Evolutionary conservation across 768 basidiomycete genomes (phyloP).

Genomic region (Lentinula detonsa): DNA sequence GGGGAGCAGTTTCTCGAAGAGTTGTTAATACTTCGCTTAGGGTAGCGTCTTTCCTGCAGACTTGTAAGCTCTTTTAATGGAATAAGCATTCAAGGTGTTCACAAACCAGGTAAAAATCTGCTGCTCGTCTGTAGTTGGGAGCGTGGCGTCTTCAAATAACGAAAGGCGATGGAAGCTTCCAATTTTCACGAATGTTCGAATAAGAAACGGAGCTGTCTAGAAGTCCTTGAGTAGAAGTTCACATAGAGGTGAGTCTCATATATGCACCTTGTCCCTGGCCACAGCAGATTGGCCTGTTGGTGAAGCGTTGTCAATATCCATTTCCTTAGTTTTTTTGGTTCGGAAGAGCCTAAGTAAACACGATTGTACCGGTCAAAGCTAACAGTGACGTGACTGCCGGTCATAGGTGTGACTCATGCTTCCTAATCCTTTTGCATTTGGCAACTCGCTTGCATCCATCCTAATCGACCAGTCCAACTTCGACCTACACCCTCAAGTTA

Average conservation of each 20-base stretch:
- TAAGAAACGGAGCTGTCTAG: slow-evolving; percentile 76
- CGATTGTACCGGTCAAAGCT: background rate
- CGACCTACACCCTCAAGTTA: background rate
- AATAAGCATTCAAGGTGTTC: background rate
- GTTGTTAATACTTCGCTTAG: slow-evolving; percentile 74
- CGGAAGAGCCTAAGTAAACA: background rate
- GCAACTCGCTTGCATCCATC: background rate
- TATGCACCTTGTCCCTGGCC: slow-evolving; percentile 2
- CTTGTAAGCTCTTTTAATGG: background rate
- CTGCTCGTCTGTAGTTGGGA: slow-evolving; percentile 77
- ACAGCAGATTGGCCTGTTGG: slow-evolving; percentile 2
- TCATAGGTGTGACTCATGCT: background rate
- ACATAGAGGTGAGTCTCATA: background rate
- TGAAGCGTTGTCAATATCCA: background rate
- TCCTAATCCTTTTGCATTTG: background rate
- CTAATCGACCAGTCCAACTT: background rate
- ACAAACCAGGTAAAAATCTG: slow-evolving; percentile 76
- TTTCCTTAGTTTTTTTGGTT: background rate
- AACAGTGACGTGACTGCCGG: background rate
- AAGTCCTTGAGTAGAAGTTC: background rate
- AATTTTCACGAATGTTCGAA: slow-evolving; percentile 78
- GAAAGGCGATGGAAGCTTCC: slow-evolving; percentile 69
- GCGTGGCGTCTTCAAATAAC: slow-evolving; percentile 71
- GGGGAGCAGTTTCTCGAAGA: slow-evolving; percentile 66
- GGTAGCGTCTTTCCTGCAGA: slow-evolving; percentile 72